Evolutionary conservation across 2,329 filamentous ascomycete genomes (phyloP).

Genomic region (Pleomassaria siparia): DNA sequence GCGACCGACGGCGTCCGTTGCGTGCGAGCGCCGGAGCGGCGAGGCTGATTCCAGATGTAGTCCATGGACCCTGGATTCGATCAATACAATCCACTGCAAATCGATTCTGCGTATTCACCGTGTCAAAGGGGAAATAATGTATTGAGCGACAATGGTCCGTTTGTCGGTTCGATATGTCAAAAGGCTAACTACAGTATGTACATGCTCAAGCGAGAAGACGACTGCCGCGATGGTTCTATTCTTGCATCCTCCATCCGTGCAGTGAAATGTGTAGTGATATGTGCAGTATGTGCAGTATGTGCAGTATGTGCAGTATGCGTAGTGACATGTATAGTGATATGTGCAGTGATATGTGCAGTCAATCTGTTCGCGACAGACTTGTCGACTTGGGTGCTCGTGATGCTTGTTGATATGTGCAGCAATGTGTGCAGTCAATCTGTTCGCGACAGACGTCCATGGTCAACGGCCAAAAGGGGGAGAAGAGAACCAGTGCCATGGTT

Average conservation of each 20-base stretch:
- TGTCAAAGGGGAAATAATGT: too few relatives aligned
- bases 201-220: background rate
- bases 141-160: too few relatives aligned
- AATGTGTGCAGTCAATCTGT: background rate
- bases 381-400: background rate
- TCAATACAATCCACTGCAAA: too few relatives aligned
- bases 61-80: too few relatives aligned
- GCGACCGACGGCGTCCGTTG: background rate
- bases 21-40: background rate
- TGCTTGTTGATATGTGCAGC: background rate
- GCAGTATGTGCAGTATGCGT: too few relatives aligned
- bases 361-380: background rate
- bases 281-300: background rate
- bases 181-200: background rate
- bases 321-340: background rate
- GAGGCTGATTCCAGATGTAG: background rate
- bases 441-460: background rate
- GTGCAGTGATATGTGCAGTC: background rate
- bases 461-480: background rate
- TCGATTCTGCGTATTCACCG: too few relatives aligned
- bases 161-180: too few relatives aligned
- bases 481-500: background rate
- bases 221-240: background rate
- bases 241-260: background rate
- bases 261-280: background rate